Evolutionary conservation across 2,329 filamentous ascomycete genomes (phyloP), one percentile per base, ranked within the genome.

Genomic region (Botryosphaeria agaves): DNA sequence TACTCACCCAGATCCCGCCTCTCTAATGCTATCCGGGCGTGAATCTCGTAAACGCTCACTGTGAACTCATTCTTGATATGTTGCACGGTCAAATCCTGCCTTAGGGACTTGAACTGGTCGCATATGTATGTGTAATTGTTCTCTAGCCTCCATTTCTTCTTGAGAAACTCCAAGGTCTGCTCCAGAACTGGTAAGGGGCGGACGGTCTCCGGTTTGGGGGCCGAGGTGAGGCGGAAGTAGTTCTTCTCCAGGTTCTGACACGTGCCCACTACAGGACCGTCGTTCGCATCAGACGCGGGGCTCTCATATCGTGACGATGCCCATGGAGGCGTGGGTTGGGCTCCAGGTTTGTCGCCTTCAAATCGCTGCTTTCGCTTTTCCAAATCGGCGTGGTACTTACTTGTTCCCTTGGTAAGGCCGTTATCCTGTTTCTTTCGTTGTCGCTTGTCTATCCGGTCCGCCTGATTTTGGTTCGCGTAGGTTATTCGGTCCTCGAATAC

Each of bases 1-100:
- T 98, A 98, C 89, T 98, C 89, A 98, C 89, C 87, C 64, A 95
- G 72, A 66, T 98, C 89, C 60, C 81, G 84, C 69, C 91, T 94
- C 59, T 98, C 87, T 57, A 98, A 66, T 42, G 89, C 89, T 59
- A 98, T 95, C 36, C 89, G 77, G 39, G 87, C 89, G 59, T 98
- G 89, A 37, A 87, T 91, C 61, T 98, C 89, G 57, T 98, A 98
- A 28, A 94, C 89, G 38, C 71, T 78, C 39, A 95, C 85, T 16
- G 89, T 95, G 52, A 98, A 95, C 31, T 91, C 81, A 56, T 84
- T 93, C 59, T 83, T 85, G 60, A 98, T 84, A 48, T 82, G 87
- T 57, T 98, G 89, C 32, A 98, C 89, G 23, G 89, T 98, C 52
- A 98, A 68, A 62, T 98, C 89, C 65, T 98, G 89, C 36, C 89